A percentile compares a stretch with the other conserved stretches of the same genome.
These are phyloP conservation scores for Fremontodendron californicum DNA, from an alignment of 345 rosid genomes.

Conservation along the genomic window DNA sequence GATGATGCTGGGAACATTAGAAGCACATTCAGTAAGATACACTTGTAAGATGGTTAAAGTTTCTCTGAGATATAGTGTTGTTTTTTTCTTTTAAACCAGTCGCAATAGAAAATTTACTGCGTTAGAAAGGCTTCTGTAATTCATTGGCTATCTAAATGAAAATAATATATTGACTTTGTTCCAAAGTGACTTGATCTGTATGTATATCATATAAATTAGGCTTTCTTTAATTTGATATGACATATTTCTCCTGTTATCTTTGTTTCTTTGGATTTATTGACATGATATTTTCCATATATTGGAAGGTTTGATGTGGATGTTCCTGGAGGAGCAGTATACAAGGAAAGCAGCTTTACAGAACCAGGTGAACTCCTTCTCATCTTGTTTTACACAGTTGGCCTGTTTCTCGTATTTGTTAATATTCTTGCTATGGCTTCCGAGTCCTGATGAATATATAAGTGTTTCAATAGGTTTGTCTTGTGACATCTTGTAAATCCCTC, in stretches of 20 bases:
- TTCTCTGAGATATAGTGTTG: not conserved
- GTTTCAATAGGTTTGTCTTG: not conserved
- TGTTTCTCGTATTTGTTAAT: not conserved
- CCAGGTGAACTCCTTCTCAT: constrained; percentile 46
- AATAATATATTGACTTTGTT: not conserved
- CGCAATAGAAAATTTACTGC: not conserved
- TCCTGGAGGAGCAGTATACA: constrained; percentile 81
- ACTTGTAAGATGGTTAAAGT: constrained; percentile 49
- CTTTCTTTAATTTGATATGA: constrained; percentile 1
- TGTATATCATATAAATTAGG: not conserved
- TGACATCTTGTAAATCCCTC: not conserved
- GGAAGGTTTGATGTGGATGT: constrained; percentile 85
- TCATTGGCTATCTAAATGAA: not conserved
- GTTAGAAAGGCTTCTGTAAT: not conserved
- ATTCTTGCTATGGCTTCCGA: not conserved
- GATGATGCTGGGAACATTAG: constrained; percentile 68
- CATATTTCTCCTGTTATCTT: not conserved
- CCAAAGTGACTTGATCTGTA: not conserved
- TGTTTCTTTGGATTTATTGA: not conserved
- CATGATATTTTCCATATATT: not conserved
- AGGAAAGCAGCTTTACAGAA: constrained; percentile 86
- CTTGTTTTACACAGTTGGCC: not conserved
- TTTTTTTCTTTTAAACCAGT: not conserved
- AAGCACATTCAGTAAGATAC: constrained; percentile 69
- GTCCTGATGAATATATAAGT: not conserved